phyloP scores from a whole-genome alignment of 441 rosid genomes.

The Gossypium davidsonii region DNA sequence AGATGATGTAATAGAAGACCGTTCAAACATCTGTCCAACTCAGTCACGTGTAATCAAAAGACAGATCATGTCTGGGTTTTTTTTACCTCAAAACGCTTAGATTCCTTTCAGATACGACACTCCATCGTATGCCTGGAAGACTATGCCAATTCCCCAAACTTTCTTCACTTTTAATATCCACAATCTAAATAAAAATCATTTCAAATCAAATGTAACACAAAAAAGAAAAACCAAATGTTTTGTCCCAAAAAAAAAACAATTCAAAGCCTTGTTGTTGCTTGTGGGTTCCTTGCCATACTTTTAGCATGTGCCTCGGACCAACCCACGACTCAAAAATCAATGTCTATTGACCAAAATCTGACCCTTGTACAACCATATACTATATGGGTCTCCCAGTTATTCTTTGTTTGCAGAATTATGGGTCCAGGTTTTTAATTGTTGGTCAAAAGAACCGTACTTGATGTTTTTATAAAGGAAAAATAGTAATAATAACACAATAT shows the following conservation, averaged over 20 bases:
- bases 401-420: neutral
- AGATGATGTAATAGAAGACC: conserved; percentile 14
- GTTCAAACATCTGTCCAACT: conserved; percentile 28
- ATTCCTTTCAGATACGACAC: neutral
- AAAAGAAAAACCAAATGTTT: neutral
- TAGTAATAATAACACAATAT: neutral
- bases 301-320: neutral
- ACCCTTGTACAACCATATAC: conserved; percentile 3
- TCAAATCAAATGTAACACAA: neutral
- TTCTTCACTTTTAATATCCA: neutral
- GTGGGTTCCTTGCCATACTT: neutral
- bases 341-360: neutral
- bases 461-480: neutral
- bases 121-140: neutral
- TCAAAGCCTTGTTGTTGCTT: neutral
- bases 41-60: conserved; percentile 12
- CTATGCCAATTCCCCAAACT: neutral
- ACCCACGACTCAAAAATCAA: neutral
- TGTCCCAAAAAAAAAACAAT: neutral
- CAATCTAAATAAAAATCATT: neutral
- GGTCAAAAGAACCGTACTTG: conserved; percentile 4
- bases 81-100: conserved; percentile 3
- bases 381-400: neutral
- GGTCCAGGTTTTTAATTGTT: neutral
- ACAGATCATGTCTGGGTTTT: neutral